Base-by-base conservation (phyloP, 495 filamentous ascomycete species). In the Podospora pseudoanserina region DNA sequence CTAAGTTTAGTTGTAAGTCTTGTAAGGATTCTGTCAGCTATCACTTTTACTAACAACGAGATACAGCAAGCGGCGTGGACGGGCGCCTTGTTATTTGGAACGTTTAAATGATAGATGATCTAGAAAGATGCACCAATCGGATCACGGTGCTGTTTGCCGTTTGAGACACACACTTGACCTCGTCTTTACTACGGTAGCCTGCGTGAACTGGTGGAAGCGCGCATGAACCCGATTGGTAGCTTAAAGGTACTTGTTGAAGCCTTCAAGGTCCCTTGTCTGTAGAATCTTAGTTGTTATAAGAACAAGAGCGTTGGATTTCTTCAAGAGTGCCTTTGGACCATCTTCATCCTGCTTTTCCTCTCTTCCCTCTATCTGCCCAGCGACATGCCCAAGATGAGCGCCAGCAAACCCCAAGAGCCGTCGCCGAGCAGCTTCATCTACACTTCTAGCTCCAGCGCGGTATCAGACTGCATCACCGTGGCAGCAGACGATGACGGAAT, bases 61-160 rank as follows among this genome's bases (percentile, higher is more conserved):
- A 65, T 75, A 71, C 72, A 94, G 91, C 92, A 63, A 97, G 91
- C 77, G 93, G 93, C 66, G 93, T 98, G 60, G 95, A 99, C 79
- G 95, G 95, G 65, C 89, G 96, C 79, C 84, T 98, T 67, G 96
- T 98, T 57, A 87, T 99, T 69, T 98, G 85, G 85, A 75, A 78
- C 64, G 76, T 79, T 13, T 82, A 80, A 69, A 73, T 55, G 53
- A 57, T 49, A 49, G 13, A 49, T 49, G 32, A 13, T 13, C 5
- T 65, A 71, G 44, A 44, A 19, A 28, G 30, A 68, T 65, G 54
- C 44, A 9, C 60, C 44, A 65, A 56, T 27, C 66, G 57, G 70
- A 76, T 71, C 69, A 64, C 70, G 26, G 67, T 39, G 32, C 61
- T 65, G 55, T 5, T 5, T 65, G 18, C 32, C 32, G 64, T 69